Conservation (phyloP, 2,329 filamentous ascomycete species). For the Sporothrix schenckii region DNA sequence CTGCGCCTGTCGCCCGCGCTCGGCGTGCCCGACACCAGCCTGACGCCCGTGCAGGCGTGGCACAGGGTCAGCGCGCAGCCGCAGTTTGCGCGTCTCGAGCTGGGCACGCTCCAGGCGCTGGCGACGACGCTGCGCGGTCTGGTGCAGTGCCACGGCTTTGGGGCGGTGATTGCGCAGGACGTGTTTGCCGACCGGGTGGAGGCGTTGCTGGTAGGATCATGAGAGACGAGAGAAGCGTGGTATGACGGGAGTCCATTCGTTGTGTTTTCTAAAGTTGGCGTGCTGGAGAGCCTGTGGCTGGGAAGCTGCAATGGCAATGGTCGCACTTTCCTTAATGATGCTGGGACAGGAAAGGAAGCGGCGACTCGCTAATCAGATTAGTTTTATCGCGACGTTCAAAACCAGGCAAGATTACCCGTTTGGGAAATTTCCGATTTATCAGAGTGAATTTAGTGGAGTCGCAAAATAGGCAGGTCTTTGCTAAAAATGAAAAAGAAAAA, state of each 20-base stretch:
- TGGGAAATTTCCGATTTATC: neutral
- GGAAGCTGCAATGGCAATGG: neutral
- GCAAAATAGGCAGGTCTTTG: neutral
- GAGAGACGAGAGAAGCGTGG: neutral
- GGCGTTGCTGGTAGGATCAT: neutral
- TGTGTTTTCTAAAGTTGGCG: too few species aligned
- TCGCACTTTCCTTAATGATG: neutral
- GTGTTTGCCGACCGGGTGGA: slow-evolving; percentile 12
- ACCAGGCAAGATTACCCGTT: slow-evolving; percentile 1
- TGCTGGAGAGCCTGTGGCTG: too few species aligned
- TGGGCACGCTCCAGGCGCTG: slow-evolving; percentile 17
- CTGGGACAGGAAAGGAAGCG: neutral
- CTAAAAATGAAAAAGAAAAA: neutral
- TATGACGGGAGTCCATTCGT: too few species aligned
- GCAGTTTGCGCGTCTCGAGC: slow-evolving; percentile 10
- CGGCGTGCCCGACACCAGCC: slow-evolving; percentile 9
- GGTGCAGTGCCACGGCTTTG: slow-evolving; percentile 30
- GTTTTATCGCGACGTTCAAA: neutral
- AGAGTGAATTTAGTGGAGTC: too few species aligned
- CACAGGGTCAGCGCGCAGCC: slow-evolving; percentile 26
- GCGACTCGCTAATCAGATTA: neutral
- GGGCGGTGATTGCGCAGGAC: slow-evolving; percentile 25
- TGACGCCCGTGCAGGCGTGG: slow-evolving; percentile 34
- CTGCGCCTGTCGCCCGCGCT: slow-evolving; percentile 28
- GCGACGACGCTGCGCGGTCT: slow-evolving; percentile 21